These are phyloP conservation scores for Coemansia nantahalensis DNA, from an alignment of 192 early-diverging fungal species.

Conservation along the genomic window DNA sequence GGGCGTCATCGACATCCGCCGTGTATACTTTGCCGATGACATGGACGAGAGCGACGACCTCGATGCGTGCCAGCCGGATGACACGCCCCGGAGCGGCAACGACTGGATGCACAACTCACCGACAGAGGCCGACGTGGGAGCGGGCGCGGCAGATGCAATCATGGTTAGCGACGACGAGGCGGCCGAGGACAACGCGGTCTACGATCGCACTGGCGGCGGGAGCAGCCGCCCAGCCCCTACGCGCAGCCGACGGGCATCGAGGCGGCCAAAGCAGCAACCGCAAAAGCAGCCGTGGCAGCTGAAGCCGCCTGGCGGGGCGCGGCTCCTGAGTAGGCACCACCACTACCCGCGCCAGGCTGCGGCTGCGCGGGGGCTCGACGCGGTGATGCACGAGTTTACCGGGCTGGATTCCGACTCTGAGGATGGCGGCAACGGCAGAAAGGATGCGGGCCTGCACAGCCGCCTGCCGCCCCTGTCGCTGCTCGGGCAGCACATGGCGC, in stretches of 20 bases:
- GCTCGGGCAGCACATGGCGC: slow-evolving; percentile 6
- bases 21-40: slow-evolving; percentile 37
- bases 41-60: slow-evolving; percentile 18
- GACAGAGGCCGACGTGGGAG: background rate
- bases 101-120: slow-evolving; percentile 1
- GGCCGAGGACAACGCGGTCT: slow-evolving; percentile 30
- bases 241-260: background rate
- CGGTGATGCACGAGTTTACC: slow-evolving; percentile 47
- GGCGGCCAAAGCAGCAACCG: background rate
- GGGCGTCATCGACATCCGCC: slow-evolving; percentile 43
- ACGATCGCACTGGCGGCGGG: no score
- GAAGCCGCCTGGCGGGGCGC: no score
- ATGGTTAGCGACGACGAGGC: slow-evolving; percentile 49
- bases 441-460: background rate
- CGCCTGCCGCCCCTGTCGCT: background rate
- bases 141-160: slow-evolving; percentile 7
- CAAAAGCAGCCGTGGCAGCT: background rate
- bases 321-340: background rate
- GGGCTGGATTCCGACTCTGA: slow-evolving; percentile 45
- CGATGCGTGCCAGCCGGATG: background rate
- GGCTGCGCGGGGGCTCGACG: slow-evolving; percentile 12
- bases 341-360: no score
- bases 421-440: background rate
- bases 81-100: background rate
- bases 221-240: no score